Evolutionary conservation across 371 early-diverging fungal genomes (phyloP), one percentile per base, ranked within the genome.

Genomic region (Mucor circinelloides): DNA sequence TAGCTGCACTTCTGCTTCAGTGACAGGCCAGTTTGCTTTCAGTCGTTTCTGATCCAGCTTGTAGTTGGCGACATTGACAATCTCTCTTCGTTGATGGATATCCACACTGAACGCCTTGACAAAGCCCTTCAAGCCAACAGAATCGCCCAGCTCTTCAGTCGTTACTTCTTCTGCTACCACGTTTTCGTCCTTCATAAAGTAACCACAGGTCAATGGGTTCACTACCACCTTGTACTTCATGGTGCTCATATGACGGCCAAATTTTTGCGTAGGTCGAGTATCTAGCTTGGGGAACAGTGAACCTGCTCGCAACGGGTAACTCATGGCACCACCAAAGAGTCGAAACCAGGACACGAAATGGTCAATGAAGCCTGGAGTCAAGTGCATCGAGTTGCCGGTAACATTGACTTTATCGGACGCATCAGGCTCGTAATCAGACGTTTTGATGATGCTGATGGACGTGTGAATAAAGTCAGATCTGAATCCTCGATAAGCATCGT

Each of bases 401-500:
- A 31, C 15, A 8, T n/a, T 58, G 25, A 36, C 58, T 8, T 9
- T 23, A 15, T 28, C 17, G 0, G 10, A 46, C n/a, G n/a, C 34
- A 17, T 61, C 38, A 42, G 60, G 60, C 3, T 60, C 44, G 19
- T 54, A 34, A 6, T 40, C 34, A 7, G 32, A 36, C 3, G 59
- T 46, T 23, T 79, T 79, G 38, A 75, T 60, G 19, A 85, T 82
- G 46, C 86, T 85, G 38, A 91, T 70, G 4, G 83, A 82, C 0
- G 91, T 56, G 69, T 91, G 86, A 21, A 92, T 84, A 64, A 75
- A 80, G n/a, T 81, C 71, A 2, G 90, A 87, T 25, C 92, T 78
- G 63, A 91, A 93, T 3, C 91, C 91, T 21, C 61, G 68, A 65
- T 79, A 90, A 0, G 90, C 82, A 77, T 91, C 91, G 44, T 85